Evolutionary conservation across 768 basidiomycete species (phyloP).

Genomic region (Fibroporia radiculosa): DNA sequence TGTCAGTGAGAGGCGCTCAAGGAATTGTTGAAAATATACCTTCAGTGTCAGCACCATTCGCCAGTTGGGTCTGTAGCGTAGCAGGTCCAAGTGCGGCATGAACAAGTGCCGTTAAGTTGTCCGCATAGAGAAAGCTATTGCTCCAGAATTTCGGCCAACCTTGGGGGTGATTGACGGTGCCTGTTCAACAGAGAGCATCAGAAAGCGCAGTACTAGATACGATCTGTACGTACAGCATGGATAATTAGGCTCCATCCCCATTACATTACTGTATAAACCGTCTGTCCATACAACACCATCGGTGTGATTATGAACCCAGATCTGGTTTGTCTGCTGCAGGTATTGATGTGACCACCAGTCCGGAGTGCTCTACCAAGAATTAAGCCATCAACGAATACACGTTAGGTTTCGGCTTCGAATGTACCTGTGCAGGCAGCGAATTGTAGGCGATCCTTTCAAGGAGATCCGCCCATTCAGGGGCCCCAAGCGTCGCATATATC

Average conservation of each 20-base stretch:
- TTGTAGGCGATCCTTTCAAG: slow-evolving; percentile 45
- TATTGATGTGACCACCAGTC: slow-evolving; percentile 57
- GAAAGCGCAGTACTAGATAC: not conserved
- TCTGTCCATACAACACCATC: slow-evolving; percentile 21
- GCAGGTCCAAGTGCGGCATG: slow-evolving; percentile 45
- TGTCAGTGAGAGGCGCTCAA: slow-evolving; percentile 25
- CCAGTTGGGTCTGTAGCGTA: slow-evolving; percentile 31
- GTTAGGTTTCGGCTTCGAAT: not conserved
- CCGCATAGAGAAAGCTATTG: slow-evolving; percentile 42
- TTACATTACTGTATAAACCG: slow-evolving; percentile 38
- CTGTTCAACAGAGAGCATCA: slow-evolving; percentile 36
- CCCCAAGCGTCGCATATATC: slow-evolving; percentile 1
- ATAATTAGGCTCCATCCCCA: slow-evolving; percentile 43
- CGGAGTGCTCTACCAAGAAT: slow-evolving; percentile 17
- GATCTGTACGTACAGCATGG: slow-evolving; percentile 24
- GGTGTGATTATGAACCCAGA: slow-evolving; percentile 45
- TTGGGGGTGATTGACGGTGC: slow-evolving; percentile 48
- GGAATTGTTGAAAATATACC: not conserved
- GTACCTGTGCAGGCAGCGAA: slow-evolving; percentile 36
- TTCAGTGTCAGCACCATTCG: slow-evolving; percentile 22
- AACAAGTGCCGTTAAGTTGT: slow-evolving; percentile 36
- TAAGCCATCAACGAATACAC: not conserved
- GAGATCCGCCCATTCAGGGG: slow-evolving; percentile 1
- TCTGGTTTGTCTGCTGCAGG: slow-evolving; percentile 51
- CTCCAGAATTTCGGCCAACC: slow-evolving; percentile 49